Conservation (phyloP, 2,329 filamentous ascomycete genomes). For the Hypoxylon sp. region DNA sequence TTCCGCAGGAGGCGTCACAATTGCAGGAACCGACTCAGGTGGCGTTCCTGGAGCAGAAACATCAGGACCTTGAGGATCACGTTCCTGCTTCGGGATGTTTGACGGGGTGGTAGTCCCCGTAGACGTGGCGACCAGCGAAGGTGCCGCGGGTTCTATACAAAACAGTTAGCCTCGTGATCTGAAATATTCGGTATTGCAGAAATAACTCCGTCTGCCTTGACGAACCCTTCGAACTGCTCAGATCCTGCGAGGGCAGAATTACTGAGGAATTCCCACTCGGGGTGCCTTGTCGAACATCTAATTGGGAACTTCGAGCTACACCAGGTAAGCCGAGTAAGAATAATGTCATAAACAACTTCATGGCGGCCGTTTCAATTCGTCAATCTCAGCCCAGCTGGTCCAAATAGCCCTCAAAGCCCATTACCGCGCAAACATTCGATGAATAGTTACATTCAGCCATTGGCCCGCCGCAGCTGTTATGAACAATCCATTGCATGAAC, state of each 20-base stretch:
- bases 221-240: conserved; percentile 40
- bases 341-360: conserved; percentile 33
- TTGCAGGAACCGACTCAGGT: conserved; percentile 29
- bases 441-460: conserved; percentile 34
- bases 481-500: conserved; percentile 20
- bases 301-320: conserved; percentile 38
- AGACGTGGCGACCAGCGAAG: conserved; percentile 38
- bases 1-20: conserved; percentile 17
- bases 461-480: conserved; percentile 35
- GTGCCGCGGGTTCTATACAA: conserved; percentile 34
- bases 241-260: conserved; percentile 26
- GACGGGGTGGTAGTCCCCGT: conserved; percentile 23
- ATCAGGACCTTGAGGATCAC: conserved; percentile 29
- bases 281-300: conserved; percentile 36
- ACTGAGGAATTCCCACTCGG: conserved; percentile 43
- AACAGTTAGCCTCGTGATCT: conserved; percentile 25
- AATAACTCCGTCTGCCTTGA: conserved; percentile 30
- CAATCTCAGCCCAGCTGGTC: conserved; percentile 35
- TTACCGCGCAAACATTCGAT: conserved; percentile 27
- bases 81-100: conserved; percentile 32
- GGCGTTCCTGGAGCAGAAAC: conserved; percentile 21
- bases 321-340: conserved; percentile 41
- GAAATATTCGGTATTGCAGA: conserved; percentile 10
- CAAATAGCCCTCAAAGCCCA: conserved; percentile 33
- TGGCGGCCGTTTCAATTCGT: conserved; percentile 31